Base-by-base conservation (phyloP, 768 basidiomycete species). In the Pholiota microspora region DNA sequence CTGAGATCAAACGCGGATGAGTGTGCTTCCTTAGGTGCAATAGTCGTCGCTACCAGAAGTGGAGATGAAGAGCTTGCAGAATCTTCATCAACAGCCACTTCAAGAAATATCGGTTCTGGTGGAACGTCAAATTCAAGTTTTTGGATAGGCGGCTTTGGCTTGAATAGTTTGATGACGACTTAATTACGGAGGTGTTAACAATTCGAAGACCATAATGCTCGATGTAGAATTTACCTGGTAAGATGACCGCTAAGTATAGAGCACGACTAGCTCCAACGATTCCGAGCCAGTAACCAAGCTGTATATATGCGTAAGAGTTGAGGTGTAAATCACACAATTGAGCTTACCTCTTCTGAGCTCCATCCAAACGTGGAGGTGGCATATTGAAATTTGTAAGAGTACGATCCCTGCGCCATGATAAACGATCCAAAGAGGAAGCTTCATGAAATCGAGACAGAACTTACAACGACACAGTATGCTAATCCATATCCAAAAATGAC, bases 231-330 rank as follows among this genome's bases (percentile, higher is more conserved):
- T 56, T 67, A 89, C 89, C 7, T 13, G 89, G 89, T 8, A 91
- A 67, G 35, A 88, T 62, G 16, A 80, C 40, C 0, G 80, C 70
- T 53, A 90, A 68, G 61, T 79, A 77, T 1, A 79, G 2, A 0
- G 86, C 86, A 1, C 86, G 77, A 0, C 73, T 61, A 29, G 69
- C 70, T 3, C 83, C 82, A 9, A 82, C 62, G 9, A 78, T 59
- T 51, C 81, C 85, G 8, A 89, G 61, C 71, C 77, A 89, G 62
- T 89, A 89, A 16, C 87, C 86, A 18, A 84, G 64, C 88, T 89
- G 51, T 56, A 50, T 7, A 16, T 45, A 8, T 31, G n/a, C 28
- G n/a, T 23, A 34, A 32, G n/a, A n/a, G n/a, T n/a, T n/a, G n/a
- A n/a, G n/a, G n/a, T n/a, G n/a, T n/a, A n/a, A n/a, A n/a, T n/a